Percentiles rank a stretch among this genome's conserved stretches.
phyloP scores from a whole-genome alignment of 441 rosid genomes.

The Daphne laureola region DNA sequence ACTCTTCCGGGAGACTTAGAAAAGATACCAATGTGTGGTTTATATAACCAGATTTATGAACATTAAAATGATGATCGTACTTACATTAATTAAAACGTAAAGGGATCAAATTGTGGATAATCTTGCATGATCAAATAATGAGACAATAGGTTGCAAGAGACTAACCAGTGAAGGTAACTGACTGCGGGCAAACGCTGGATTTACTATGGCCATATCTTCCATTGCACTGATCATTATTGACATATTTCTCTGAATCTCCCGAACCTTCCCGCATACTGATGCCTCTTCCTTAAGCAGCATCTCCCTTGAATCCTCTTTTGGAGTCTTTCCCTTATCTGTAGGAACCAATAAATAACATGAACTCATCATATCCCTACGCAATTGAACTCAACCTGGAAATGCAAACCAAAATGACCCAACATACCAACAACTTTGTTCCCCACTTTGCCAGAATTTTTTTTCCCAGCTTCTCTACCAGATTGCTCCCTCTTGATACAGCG shows the following conservation, averaged over 20 bases:
- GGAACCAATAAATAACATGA: conserved; percentile 11
- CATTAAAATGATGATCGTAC: too few species aligned
- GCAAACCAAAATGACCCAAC: conserved; percentile 15
- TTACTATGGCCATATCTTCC: conserved; percentile 87
- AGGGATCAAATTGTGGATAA: too few species aligned
- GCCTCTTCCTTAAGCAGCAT: conserved; percentile 93
- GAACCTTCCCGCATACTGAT: conserved; percentile 61
- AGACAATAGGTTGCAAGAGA: conserved; percentile 5
- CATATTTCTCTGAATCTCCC: conserved; percentile 52
- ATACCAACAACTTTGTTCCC: conserved; percentile 65
- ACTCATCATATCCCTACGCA: background rate
- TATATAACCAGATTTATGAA: too few species aligned
- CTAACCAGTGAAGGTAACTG: conserved; percentile 90
- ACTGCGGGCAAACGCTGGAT: conserved; percentile 95
- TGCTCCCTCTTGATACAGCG: conserved; percentile 60
- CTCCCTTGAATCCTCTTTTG: conserved; percentile 98
- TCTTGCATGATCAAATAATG: too few species aligned
- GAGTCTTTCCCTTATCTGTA: conserved; percentile 84
- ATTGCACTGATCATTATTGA: conserved; percentile 74
- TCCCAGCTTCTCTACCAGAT: conserved; percentile 58
- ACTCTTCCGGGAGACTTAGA: background rate
- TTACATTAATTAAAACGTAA: too few species aligned
- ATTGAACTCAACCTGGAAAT: conserved; percentile 9
- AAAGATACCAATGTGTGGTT: too few species aligned
- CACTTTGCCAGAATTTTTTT: conserved; percentile 59